Evolutionary conservation across 805 yeast species (phyloP), one percentile per base, ranked within the genome.

Genomic region (Wickerhamiella parazyma): DNA sequence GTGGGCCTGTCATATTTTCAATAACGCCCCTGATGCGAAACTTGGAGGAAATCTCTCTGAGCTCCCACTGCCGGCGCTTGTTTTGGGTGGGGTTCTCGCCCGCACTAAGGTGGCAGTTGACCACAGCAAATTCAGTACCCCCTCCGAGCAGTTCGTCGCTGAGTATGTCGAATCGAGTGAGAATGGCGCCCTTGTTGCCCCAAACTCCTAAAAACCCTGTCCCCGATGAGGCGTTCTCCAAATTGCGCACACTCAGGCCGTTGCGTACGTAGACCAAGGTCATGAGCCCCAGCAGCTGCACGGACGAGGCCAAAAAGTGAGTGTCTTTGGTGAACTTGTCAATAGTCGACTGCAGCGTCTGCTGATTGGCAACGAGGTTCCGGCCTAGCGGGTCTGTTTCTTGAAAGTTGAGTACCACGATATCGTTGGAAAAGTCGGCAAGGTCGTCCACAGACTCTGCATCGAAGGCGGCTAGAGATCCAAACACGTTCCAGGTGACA

Each of bases 111-210:
- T 75, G 81, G 52, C 75, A 65, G 49, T 76, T 72, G 17, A 75
- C 55, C 8, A 72, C 55, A 3, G 53, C 51, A 38, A 66, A 37
- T 20, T 57, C 54, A 8, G 60, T 51, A 5, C 67, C 58, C 8
- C 53, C 53, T 8, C 56, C 58, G 2, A 54, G 39, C 6, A 53
- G 38, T 19, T 42, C 48, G 36, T 54, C 56, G 1, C 46, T 19
- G 31, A 47, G 37, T n/a, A 72, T 47, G 9, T 48, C 57, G 48
- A 76, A 65, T 20, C 60, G 59, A 18, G 73, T 58, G 14, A 67
- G 57, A 11, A 73, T 71, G 3, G 78, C 76, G 2, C 81, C 81
- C 51, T 75, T 75, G 57, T 75, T 75, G 14, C 78, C 80, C 73
- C 78, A 75, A 19, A 67, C 51, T 20, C 74, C 69, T 41, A 75